Evolutionary conservation across 202 grass and related monocot species (phyloP), one percentile per base, ranked within the genome.

Genomic region (Musa balbisiana): DNA sequence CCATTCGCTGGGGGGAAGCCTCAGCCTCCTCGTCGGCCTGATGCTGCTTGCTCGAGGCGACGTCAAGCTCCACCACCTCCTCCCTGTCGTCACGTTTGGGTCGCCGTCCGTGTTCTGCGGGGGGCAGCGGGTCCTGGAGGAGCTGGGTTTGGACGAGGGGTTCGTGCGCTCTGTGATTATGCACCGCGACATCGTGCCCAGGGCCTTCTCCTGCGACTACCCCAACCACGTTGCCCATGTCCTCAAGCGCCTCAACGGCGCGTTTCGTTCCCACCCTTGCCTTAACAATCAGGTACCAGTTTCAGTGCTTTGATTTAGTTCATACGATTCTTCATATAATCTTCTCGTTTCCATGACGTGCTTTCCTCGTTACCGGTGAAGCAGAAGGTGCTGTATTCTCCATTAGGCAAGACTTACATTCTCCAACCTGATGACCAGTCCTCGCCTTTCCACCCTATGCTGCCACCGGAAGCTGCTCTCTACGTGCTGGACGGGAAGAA

Each of bases 1-100:
- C 23, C 95, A 99, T 82, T 99, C 91, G 17, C 84, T 99, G 66
- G 95, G 95, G 15, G 95, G 95, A 81, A 99, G 95, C 83, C 88
- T 99, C 0, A 79, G 91, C 54, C 64, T 94, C 77, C 83, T 99
- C 24, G 91, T 94, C 19, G 89, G 84, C 58, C 83, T 99, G 15
- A 99, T 99, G 89, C 89, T 99, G 73, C 49, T 99, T 74, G 76
- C 88, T 66, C 88, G 95, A 62, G 79, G 85, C 52, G 71, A 81
- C 56, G 79, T 92, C 33, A 1, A 49, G 3, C 89, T 71, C 10
- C 76, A 74, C 20, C 76, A 83, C 79, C 67, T 94, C 74, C 89
- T 88, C 60, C 91, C 89, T 0, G 91, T 88, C 12, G 87, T 85
- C 53, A 92, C 95, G 10, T 99, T 95, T 78, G 95, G 95, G 5